Percentiles rank a stretch among this genome's conserved stretches.
phyloP scores from a whole-genome alignment of 1,284 basidiomycete genomes.

The Serendipita sp. region DNA sequence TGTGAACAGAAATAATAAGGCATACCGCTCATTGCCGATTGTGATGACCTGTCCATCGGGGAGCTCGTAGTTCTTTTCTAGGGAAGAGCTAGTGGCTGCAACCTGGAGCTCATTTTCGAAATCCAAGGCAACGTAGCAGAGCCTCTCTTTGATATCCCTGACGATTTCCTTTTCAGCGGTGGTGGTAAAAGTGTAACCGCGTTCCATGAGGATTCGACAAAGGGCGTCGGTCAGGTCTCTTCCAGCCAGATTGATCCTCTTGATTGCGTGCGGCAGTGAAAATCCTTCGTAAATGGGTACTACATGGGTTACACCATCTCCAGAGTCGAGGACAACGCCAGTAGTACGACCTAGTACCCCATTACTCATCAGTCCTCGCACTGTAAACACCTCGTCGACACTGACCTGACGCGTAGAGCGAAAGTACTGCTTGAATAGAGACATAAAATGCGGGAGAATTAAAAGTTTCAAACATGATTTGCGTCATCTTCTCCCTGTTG shows the following conservation, averaged over 20 bases:
- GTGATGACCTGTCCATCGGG: constrained; percentile 96
- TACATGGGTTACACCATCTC: constrained; percentile 88
- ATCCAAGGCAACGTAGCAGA: constrained; percentile 94
- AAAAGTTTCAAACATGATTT: constrained; percentile 97
- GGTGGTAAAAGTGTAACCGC: constrained; percentile 90
- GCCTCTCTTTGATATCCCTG: constrained; percentile 96
- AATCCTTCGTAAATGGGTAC: constrained; percentile 95
- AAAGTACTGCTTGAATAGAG: constrained; percentile 84
- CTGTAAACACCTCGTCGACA: constrained; percentile 18
- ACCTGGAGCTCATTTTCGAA: constrained; percentile 94
- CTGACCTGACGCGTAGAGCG: constrained; percentile 85
- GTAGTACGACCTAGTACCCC: constrained; percentile 31
- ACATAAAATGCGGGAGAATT: constrained; percentile 90
- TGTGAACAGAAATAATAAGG: constrained; percentile 8
- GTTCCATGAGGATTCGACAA: constrained; percentile 86
- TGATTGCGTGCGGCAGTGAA: constrained; percentile 87
- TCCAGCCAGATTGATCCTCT: constrained; percentile 88
- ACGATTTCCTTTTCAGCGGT: constrained; percentile 93
- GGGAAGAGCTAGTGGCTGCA: constrained; percentile 77
- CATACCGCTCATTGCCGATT: constrained; percentile 83
- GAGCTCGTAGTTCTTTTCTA: constrained; percentile 93
- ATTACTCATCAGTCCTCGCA: too few species aligned
- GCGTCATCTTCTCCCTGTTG: constrained; percentile 89
- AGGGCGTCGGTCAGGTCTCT: constrained; percentile 89
- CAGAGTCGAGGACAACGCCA: constrained; percentile 88